Base-by-base conservation (phyloP, 2,329 filamentous ascomycete genomes). In the Sordariomycetes sp. region DNA sequence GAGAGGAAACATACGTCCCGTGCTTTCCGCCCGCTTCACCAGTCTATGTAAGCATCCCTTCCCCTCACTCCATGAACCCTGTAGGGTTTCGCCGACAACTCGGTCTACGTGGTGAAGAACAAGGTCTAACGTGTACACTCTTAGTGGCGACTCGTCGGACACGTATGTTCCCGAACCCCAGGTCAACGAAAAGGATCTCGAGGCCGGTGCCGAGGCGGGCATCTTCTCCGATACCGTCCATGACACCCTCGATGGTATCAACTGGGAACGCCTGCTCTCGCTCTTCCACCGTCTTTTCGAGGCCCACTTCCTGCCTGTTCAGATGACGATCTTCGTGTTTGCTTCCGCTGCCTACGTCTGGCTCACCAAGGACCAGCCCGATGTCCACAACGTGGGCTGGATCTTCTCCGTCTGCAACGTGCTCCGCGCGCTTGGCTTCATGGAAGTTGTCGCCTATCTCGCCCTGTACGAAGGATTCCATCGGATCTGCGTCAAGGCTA, bases 211-310 rank as follows among this genome's bases (percentile, higher is more conserved):
- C n/a, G 78, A 81, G 62, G 77, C 71, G 61, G 80, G 78, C 25
- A 77, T 80, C 59, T 83, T 81, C 65, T 79, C 79, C 0, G 79
- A 81, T 56, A 74, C 82, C 20, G 78, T 73, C 11, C 76, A 76
- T 59, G 78, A 79, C 58, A 79, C 72, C 0, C 68, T 83, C 12
- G 71, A 76, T 59, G 73, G 72, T 43, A 79, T 78, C 22, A 71
- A 82, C 66, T 85, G 76, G 75, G 74, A 74, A 65, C 81, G 77
- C 62, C 75, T 84, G 53, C 68, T 82, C 62, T 78, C 80, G 57
- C 75, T 89, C 35, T 77, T 79, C 66, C 83, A 87, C 66, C 81
- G 87, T 20, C 72, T 89, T n/a, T 89, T 87, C 64, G 86, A 89
- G 68, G 86, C 86, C 0, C 86, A 89, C 68, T 89, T 89, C 67